Conservation (phyloP, 2,329 filamentous ascomycete genomes). For the Boeremia lycopersici region DNA sequence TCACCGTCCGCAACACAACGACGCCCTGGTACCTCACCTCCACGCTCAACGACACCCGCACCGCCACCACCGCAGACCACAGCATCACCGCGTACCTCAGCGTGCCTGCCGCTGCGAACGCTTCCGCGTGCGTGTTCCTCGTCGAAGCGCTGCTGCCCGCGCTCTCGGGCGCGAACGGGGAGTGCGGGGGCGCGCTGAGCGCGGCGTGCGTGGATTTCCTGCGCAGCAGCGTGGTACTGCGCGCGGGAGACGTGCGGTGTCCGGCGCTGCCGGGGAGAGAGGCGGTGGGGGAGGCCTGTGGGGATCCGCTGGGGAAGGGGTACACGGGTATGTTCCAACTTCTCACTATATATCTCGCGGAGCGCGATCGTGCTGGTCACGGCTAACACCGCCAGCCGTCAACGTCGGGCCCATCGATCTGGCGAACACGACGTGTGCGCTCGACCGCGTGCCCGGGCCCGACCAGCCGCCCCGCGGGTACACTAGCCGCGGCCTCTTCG, state of each 20-base stretch:
- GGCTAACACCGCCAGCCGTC: not conserved
- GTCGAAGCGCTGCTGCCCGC: not conserved
- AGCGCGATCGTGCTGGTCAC: too few species aligned
- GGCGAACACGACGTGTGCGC: not conserved
- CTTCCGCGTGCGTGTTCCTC: not conserved
- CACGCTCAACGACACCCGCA: slow-evolving; percentile 1
- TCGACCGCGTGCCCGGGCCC: not conserved
- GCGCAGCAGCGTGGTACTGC: not conserved
- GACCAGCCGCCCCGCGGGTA: not conserved
- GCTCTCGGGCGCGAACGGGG: not conserved
- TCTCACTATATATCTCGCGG: not conserved
- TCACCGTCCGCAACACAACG: not conserved
- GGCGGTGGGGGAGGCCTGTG: not conserved
- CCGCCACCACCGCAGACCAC: not conserved
- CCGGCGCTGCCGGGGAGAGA: not conserved
- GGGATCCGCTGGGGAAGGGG: not conserved
- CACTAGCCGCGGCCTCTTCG: not conserved
- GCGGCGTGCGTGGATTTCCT: not conserved
- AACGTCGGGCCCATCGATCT: not conserved
- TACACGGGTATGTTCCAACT: not conserved
- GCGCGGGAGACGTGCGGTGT: not conserved
- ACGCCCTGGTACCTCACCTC: slow-evolving; percentile 1
- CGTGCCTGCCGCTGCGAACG: not conserved
- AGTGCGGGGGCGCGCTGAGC: not conserved
- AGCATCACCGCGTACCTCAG: not conserved